Percentiles rank a stretch among this genome's conserved stretches.
These are phyloP conservation scores for Magnaporthiopsis poae DNA, from an alignment of 2,329 filamentous ascomycete genomes.

Conservation along the genomic window DNA sequence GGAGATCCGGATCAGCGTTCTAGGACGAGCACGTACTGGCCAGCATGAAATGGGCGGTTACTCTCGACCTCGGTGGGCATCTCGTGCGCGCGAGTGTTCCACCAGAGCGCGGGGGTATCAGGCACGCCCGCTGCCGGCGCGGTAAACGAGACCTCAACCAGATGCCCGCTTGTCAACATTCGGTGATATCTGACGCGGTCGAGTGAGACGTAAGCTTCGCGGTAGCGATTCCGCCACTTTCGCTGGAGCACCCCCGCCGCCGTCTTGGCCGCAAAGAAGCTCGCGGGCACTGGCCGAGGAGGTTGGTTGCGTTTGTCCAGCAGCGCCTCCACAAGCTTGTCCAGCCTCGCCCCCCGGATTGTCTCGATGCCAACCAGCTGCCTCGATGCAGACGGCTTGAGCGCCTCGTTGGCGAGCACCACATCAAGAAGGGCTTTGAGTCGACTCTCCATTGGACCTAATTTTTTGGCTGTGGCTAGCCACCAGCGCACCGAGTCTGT, in stretches of 20 bases:
- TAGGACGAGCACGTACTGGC: slow-evolving; percentile 32
- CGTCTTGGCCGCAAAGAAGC: slow-evolving; percentile 25
- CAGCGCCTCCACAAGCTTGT: slow-evolving; percentile 36
- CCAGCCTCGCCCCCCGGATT: slow-evolving; percentile 29
- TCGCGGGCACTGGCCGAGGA: slow-evolving; percentile 16
- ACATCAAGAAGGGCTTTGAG: slow-evolving; percentile 30
- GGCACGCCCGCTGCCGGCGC: slow-evolving; percentile 17
- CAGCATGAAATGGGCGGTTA: slow-evolving; percentile 34
- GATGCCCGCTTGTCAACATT: slow-evolving; percentile 27
- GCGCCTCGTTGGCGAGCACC: slow-evolving; percentile 28
- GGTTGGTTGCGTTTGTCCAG: slow-evolving; percentile 22
- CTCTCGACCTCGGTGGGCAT: slow-evolving; percentile 30
- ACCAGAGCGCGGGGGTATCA: slow-evolving; percentile 6
- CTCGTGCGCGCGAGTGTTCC: slow-evolving; percentile 26
- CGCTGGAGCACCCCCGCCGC: slow-evolving; percentile 30
- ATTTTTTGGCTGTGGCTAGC: slow-evolving; percentile 22
- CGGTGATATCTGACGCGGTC: slow-evolving; percentile 31
- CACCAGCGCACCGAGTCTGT: slow-evolving; percentile 32
- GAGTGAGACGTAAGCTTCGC: slow-evolving; percentile 34
- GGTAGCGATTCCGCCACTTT: slow-evolving; percentile 35
- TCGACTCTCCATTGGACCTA: slow-evolving; percentile 25
- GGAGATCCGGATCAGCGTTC: neutral
- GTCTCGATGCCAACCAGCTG: slow-evolving; percentile 26
- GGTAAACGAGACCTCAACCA: slow-evolving; percentile 32
- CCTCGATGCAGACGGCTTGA: slow-evolving; percentile 15